phyloP scores from a whole-genome alignment of 164 flowering plant species.

The Euptelea pleiosperma region DNA sequence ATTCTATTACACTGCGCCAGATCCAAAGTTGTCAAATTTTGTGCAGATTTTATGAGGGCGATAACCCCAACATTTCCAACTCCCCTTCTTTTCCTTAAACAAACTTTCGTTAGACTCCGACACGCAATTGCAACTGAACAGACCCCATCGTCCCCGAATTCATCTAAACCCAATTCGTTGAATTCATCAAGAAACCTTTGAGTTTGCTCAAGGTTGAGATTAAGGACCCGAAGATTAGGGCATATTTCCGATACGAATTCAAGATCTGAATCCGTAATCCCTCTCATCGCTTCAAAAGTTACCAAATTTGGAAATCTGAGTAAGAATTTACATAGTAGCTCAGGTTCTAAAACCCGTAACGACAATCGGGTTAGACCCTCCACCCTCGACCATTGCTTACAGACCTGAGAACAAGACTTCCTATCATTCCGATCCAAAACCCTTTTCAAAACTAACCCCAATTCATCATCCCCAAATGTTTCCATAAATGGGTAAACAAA shows the following conservation, averaged over 20 bases:
- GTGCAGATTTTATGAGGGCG: conserved; percentile 10
- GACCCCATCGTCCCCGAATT: conserved; percentile 16
- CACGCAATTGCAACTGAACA: conserved; percentile 14
- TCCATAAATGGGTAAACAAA: too few relatives aligned
- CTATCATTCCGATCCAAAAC: conserved; percentile 11
- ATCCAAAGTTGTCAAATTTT: conserved; percentile 7
- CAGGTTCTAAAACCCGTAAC: conserved; percentile 19
- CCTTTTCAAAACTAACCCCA: conserved; percentile 17
- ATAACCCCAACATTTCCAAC: conserved; percentile 14
- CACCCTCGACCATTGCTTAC: conserved; percentile 31
- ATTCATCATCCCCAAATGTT: conserved; percentile 25
- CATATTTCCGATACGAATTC: conserved; percentile 18
- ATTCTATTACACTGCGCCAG: conserved; percentile 10
- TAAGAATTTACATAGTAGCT: conserved; percentile 17
- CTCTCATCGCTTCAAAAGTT: conserved; percentile 9
- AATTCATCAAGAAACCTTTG: conserved; percentile 6
- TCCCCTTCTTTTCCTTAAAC: conserved; percentile 12
- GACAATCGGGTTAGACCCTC: conserved; percentile 23
- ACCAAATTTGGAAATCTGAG: conserved; percentile 31
- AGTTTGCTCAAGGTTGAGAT: conserved; percentile 4
- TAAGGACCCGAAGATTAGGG: conserved; percentile 9
- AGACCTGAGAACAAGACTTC: conserved; percentile 23
- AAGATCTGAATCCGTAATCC: conserved; percentile 12
- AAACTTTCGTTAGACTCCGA: conserved; percentile 1
- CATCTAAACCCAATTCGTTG: neutral